Evolutionary conservation across 805 yeast species (phyloP), one percentile per base, ranked within the genome.

Genomic region (Candida ipomoeae): DNA sequence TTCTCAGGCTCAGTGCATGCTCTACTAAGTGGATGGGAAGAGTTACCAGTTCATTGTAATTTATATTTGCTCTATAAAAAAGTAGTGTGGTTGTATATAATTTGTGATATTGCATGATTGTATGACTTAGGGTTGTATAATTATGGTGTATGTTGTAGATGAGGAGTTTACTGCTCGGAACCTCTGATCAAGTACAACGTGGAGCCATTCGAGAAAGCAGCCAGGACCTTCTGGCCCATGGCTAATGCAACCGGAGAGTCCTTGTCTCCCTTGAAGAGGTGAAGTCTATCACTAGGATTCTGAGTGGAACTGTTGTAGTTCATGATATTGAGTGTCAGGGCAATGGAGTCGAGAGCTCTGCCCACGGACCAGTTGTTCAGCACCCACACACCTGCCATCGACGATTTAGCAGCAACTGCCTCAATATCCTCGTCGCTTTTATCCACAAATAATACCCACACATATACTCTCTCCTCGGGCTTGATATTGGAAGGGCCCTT

Each of bases 321-420:
- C 46, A 65, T 65, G 13, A 83, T 74, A 48, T 68, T 72, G 50
- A 81, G 62, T 36, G 67, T 59, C 29, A 73, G 77, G 7, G 85
- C 76, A 6, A 78, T 71, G 21, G 73, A 70, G 61, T 83, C 88
- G 33, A 83, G 61, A 15, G 81, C 75, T 48, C 82, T 65, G 1
- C 88, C 88, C 32, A 81, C 75, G 0, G 83, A 79, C 85, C 86
- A 82, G 29, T 72, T 65, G 50, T 74, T 78, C 15, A 80, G 79
- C 13, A 82, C 74, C 61, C 60, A 83, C 17, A 81, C 59, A 0
- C 77, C 69, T 17, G 59, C 61, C 36, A 66, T 52, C 46, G 62
- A 67, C 31, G 59, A 59, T 8, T 61, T 66, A 6, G 60, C 56
- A 48, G 68, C 61, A 15, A 69, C 60, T 3, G 57, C 53, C 31